Evolutionary conservation across 2,329 filamentous ascomycete genomes (phyloP).

Genomic region (Arthrocladium fulminans): DNA sequence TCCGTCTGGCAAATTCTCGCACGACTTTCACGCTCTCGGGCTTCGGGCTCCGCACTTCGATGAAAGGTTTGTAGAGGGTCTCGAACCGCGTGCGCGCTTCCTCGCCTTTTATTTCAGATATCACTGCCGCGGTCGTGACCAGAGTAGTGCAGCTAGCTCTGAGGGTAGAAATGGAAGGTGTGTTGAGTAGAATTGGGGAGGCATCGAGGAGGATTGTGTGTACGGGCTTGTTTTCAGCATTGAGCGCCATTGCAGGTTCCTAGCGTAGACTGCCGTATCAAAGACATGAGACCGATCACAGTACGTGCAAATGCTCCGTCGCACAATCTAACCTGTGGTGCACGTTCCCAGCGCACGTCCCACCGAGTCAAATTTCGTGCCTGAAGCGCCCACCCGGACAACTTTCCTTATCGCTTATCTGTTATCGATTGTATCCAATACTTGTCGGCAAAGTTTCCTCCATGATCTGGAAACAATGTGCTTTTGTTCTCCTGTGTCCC

Average conservation of each 20-base stretch:
- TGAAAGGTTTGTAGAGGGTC: constrained; percentile 74
- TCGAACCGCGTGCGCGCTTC: constrained; percentile 72
- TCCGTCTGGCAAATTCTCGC: constrained; percentile 75
- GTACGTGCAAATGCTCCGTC: background rate
- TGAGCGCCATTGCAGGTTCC: background rate
- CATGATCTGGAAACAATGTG: background rate
- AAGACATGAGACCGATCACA: background rate
- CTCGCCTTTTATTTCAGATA: constrained; percentile 79
- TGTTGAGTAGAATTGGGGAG: constrained; percentile 87
- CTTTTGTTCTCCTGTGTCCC: too few relatives aligned
- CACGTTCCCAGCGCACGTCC: background rate
- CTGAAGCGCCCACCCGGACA: background rate
- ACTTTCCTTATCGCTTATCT: background rate
- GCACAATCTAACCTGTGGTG: background rate
- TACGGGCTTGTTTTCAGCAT: constrained; percentile 50
- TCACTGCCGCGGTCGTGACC: constrained; percentile 74
- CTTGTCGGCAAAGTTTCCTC: background rate
- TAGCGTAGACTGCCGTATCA: background rate
- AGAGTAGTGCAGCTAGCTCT: constrained; percentile 66
- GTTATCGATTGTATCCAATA: background rate
- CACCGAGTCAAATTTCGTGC: background rate
- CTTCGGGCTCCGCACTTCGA: constrained; percentile 65
- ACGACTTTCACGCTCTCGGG: constrained; percentile 72
- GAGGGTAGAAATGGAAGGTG: constrained; percentile 74
- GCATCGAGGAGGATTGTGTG: constrained; percentile 83